These are phyloP conservation scores for Thamnidium elegans DNA, from an alignment of 192 early-diverging fungal species.

Conservation along the genomic window DNA sequence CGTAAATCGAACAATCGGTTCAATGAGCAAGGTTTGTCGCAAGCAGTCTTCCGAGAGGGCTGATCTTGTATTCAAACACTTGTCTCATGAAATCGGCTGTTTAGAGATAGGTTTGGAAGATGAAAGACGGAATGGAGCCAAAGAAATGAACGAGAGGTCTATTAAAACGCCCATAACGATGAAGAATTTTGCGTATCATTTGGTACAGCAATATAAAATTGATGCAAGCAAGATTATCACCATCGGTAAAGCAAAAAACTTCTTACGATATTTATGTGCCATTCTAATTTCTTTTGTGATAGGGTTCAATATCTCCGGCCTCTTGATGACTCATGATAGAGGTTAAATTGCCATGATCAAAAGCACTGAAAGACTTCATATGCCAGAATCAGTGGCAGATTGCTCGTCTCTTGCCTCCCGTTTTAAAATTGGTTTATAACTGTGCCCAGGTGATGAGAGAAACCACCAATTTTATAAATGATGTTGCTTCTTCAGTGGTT, in stretches of 20 bases:
- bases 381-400: slow-evolving; percentile 13
- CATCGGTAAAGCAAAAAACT: slow-evolving; percentile 1
- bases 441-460: not conserved
- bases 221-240: slow-evolving; percentile 9
- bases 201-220: slow-evolving; percentile 3
- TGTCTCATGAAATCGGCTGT: not conserved
- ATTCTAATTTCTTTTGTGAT: slow-evolving; percentile 3
- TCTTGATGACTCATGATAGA: not conserved
- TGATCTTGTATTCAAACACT: not conserved
- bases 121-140: not conserved
- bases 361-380: slow-evolving; percentile 8
- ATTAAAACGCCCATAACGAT: slow-evolving; percentile 13
- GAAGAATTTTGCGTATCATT: slow-evolving; percentile 2
- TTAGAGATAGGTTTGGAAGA: slow-evolving; percentile 2
- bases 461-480: not conserved
- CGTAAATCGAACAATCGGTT: not conserved
- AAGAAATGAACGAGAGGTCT: not conserved
- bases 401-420: slow-evolving; percentile 3
- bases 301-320: slow-evolving; percentile 6
- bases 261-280: not conserved
- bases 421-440: slow-evolving; percentile 4
- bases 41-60: not conserved
- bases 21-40: not conserved
- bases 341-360: not conserved
- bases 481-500: slow-evolving; percentile 3